Conservation (phyloP, 129 eudicot species). For the Lactuca sativa region DNA sequence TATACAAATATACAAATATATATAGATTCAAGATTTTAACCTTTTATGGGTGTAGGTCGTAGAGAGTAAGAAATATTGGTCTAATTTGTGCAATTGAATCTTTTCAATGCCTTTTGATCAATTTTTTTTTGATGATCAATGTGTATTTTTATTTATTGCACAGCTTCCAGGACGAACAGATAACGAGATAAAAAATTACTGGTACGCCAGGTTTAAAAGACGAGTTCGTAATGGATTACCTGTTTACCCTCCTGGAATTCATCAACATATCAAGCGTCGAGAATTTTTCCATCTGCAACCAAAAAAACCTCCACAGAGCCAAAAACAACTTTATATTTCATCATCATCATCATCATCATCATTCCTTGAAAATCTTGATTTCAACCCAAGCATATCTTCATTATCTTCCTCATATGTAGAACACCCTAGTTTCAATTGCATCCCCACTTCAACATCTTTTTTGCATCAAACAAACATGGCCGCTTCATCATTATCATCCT, state of each 20-base stretch:
- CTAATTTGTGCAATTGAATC: no score
- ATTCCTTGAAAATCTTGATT: not conserved
- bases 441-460: no score
- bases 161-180: slow-evolving; percentile 75
- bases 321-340: not conserved
- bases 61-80: no score
- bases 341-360: not conserved
- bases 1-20: no score
- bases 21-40: no score
- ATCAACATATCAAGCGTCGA: not conserved
- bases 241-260: slow-evolving; percentile 44
- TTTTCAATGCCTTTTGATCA: not conserved
- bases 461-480: no score
- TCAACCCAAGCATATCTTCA: not conserved
- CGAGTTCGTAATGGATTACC: slow-evolving; percentile 51
- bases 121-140: not conserved
- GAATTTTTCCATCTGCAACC: not conserved
- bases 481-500: not conserved
- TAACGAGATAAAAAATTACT: slow-evolving; percentile 70
- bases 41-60: no score
- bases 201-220: slow-evolving; percentile 61
- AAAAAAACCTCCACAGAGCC: not conserved
- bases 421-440: no score
- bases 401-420: not conserved
- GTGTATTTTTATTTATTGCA: not conserved